A percentile compares a stretch with the other conserved stretches of the same genome.
These are phyloP conservation scores for Plantago coronopus DNA, from an alignment of 305 asterid species.

Conservation along the genomic window DNA sequence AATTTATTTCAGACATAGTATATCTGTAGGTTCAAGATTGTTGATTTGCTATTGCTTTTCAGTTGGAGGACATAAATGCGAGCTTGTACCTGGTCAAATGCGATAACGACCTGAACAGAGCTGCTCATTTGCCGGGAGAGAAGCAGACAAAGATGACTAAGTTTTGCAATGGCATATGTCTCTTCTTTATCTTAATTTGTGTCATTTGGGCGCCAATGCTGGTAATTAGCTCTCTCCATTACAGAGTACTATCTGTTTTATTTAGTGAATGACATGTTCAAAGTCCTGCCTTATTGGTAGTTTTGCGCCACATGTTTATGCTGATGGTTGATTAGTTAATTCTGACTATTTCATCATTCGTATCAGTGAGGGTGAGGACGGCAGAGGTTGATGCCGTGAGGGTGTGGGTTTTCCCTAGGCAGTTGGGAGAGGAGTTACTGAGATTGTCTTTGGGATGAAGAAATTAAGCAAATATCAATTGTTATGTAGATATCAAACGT, in stretches of 20 bases:
- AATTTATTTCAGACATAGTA: slow-evolving; percentile 8
- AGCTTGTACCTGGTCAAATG: slow-evolving; percentile 98
- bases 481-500: background rate
- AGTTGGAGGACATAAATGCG: slow-evolving; percentile 99
- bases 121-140: slow-evolving; percentile 79
- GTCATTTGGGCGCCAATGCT: slow-evolving; percentile 99
- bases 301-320: no score
- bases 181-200: slow-evolving; percentile 78
- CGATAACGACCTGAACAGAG: slow-evolving; percentile 87
- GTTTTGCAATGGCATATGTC: slow-evolving; percentile 89
- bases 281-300: no score
- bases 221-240: slow-evolving; percentile 47
- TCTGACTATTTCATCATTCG: no score
- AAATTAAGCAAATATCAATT: background rate
- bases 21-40: slow-evolving; percentile 14
- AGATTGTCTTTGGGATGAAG: background rate
- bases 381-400: no score
- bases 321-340: background rate
- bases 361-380: no score
- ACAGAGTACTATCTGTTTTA: background rate
- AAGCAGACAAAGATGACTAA: slow-evolving; percentile 90
- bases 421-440: background rate
- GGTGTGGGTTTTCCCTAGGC: background rate
- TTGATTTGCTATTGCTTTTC: slow-evolving; percentile 31
- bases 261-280: background rate